Base-by-base conservation (phyloP, 768 basidiomycete species). In the Ramaria sp. region DNA sequence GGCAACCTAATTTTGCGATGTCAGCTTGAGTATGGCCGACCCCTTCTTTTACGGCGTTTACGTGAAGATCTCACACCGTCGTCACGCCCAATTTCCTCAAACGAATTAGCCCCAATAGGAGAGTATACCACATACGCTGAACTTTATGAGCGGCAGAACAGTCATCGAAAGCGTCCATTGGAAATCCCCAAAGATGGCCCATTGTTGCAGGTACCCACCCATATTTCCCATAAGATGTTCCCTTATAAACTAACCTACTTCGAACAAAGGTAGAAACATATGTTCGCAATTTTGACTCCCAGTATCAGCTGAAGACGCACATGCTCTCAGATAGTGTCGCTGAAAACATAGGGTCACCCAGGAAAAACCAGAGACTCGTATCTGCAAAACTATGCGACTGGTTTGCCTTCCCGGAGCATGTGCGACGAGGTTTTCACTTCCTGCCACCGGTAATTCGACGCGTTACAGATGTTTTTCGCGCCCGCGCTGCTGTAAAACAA, bases 391-490 rank as follows among this genome's bases (percentile, higher is more conserved):
- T 72, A 42, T 86, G 80, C 62, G 67, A 70, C 34, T 77, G 78
- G 72, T 66, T 81, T n/a, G 65, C 70, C 22, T 68, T 91, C 54
- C 70, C 84, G 0, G 64, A 67, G 44, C 67, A 69, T 38, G 65
- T 86, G 30, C 75, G 72, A 42, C 67, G 66, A 12, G 71, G 78
- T 0, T 82, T 85, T 61, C 65, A 72, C 47, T 60, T 83, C 27
- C 67, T 90, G 12, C 88, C 91, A 5, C 73, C 75, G 5, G 70
- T 94, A 12, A 78, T 78, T 54, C 80, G 79, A 57, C 81, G 81
- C 16, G 65, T 88, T 50, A 83, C 80, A 1, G 78, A 81, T 61
- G 62, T 78, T 4, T 87, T 81, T 65, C 81, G 86, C 18, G 82
- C 70, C 8, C 73, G 66, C 15, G 65, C 70, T 52, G 76, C 78